These are phyloP conservation scores for Eutrema salsugineum DNA, from an alignment of 441 rosid species.

Conservation along the genomic window DNA sequence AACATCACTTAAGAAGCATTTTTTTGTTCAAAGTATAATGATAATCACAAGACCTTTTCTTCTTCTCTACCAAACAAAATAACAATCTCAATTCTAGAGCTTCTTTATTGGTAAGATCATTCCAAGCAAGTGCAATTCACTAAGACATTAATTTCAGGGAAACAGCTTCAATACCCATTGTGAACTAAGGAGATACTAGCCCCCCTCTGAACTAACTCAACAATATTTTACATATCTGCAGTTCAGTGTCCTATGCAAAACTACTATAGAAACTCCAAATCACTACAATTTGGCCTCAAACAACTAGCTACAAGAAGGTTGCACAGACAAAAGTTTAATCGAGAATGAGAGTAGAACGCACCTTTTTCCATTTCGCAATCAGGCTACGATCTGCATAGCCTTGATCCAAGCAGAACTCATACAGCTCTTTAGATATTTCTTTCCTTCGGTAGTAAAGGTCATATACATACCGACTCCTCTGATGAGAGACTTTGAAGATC, in stretches of 20 bases:
- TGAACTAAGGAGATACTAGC: background rate
- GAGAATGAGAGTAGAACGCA: background rate
- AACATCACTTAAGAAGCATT: background rate
- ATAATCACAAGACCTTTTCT: background rate
- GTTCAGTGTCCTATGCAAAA: background rate
- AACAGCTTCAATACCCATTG: background rate
- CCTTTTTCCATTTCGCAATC: constrained; percentile 79
- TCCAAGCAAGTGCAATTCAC: background rate
- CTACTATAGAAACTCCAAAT: background rate
- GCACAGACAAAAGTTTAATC: background rate
- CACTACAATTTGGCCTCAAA: background rate
- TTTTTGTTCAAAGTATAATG: background rate
- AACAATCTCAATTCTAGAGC: background rate
- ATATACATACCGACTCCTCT: constrained; percentile 66
- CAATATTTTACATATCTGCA: background rate
- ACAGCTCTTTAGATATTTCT: constrained; percentile 70
- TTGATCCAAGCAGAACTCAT: constrained; percentile 76
- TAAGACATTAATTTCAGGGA: background rate
- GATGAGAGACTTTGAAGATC: constrained; percentile 73
- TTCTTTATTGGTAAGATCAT: background rate
- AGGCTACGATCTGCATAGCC: constrained; percentile 65
- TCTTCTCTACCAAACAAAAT: background rate
- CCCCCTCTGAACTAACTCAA: background rate
- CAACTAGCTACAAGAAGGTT: background rate
- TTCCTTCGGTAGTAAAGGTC: constrained; percentile 58